Evolutionary conservation across 192 early-diverging fungal genomes (phyloP).

Genomic region (Podila verticillata): DNA sequence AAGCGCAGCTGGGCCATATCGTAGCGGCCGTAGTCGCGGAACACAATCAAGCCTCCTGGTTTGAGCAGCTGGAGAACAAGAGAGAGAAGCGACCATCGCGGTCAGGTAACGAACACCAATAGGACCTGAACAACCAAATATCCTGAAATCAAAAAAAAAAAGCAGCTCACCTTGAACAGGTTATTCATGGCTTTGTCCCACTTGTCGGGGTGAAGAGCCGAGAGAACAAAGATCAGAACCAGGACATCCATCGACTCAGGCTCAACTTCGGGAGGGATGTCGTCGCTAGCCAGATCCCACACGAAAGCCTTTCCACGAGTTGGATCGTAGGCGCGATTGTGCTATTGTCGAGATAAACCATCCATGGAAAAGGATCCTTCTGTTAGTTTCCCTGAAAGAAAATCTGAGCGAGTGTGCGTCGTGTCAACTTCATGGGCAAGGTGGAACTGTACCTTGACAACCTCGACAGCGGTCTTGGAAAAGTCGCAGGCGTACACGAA

Average conservation of each 20-base stretch:
- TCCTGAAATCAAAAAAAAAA: no score
- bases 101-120: no score
- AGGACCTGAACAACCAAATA: no score
- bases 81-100: background rate
- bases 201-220: constrained; percentile 87
- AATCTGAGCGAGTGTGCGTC: no score
- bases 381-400: no score
- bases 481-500: constrained; percentile 94
- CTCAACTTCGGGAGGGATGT: constrained; percentile 73
- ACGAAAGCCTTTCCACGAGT: constrained; percentile 87
- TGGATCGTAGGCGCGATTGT: constrained; percentile 72
- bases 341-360: constrained; percentile 20
- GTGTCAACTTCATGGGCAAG: background rate
- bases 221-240: constrained; percentile 94
- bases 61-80: constrained; percentile 68
- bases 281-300: constrained; percentile 85
- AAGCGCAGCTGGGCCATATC: constrained; percentile 98
- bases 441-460: constrained; percentile 73
- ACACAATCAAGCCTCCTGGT: constrained; percentile 90
- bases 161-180: constrained; percentile 68
- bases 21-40: constrained; percentile 97
- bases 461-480: constrained; percentile 84
- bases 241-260: constrained; percentile 88
- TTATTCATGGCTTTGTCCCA: constrained; percentile 86
- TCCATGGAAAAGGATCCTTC: no score